A percentile compares a stretch with the other conserved stretches of the same genome.
These are phyloP conservation scores for Cerioporus squamosus DNA, from an alignment of 1,284 basidiomycete genomes.

Conservation along the genomic window DNA sequence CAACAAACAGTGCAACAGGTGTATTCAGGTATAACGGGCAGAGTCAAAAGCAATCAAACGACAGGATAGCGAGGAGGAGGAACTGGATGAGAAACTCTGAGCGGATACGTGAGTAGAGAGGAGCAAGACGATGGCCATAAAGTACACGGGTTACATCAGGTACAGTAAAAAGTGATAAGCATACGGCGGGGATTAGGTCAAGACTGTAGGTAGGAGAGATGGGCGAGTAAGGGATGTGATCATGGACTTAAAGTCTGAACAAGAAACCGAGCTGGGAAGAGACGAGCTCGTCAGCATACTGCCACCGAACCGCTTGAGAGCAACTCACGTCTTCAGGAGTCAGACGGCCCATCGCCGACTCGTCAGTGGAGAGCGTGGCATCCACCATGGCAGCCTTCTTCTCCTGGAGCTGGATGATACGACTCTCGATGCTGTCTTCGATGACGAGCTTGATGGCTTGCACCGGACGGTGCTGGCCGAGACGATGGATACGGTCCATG, in stretches of 20 bases:
- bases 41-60: not conserved
- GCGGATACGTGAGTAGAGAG: not conserved
- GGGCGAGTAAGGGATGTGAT: not conserved
- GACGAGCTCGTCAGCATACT: constrained; percentile 1
- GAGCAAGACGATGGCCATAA: not conserved
- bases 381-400: constrained; percentile 90
- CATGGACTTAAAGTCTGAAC: constrained; percentile 66
- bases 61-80: too few relatives aligned
- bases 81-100: not conserved
- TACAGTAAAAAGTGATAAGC: not conserved
- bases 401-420: constrained; percentile 94
- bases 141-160: not conserved
- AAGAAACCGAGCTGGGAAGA: constrained; percentile 69
- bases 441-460: constrained; percentile 93
- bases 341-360: constrained; percentile 86
- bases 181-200: not conserved
- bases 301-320: not conserved
- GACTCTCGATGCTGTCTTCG: constrained; percentile 96
- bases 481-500: constrained; percentile 94
- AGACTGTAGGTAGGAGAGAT: not conserved
- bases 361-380: constrained; percentile 78
- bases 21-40: too few relatives aligned
- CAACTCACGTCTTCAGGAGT: constrained; percentile 85
- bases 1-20: too few relatives aligned
- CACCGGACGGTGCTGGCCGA: constrained; percentile 92